Evolutionary conservation across 345 rosid genomes (phyloP).

Genomic region (Balakata baccata): DNA sequence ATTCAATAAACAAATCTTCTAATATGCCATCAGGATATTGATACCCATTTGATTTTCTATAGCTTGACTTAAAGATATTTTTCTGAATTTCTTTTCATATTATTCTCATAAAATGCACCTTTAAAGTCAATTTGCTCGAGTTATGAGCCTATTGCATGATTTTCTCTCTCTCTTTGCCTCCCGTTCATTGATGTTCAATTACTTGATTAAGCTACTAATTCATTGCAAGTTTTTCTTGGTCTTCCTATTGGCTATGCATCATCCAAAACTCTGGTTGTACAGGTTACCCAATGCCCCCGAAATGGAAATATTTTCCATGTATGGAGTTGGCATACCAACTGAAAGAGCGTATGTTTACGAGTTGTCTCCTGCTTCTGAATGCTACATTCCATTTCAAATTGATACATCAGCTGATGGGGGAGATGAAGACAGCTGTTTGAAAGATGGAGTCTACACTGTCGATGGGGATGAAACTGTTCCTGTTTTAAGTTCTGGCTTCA

Average conservation of each 20-base stretch:
- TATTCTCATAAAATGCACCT: no score
- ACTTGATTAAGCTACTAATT: not conserved
- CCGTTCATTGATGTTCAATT: not conserved
- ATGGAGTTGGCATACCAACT: constrained; percentile 92
- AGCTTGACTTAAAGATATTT: not conserved
- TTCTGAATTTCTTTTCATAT: not conserved
- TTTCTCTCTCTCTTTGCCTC: not conserved
- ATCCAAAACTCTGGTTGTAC: constrained; percentile 28
- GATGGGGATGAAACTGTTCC: constrained; percentile 97
- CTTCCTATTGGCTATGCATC: not conserved
- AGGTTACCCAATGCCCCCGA: constrained; percentile 93
- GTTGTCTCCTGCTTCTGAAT: constrained; percentile 61
- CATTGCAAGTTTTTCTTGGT: not conserved
- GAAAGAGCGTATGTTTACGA: constrained; percentile 86
- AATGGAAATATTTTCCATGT: constrained; percentile 85
- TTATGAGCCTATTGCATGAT: constrained; percentile 2
- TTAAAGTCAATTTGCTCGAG: not conserved
- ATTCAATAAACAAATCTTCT: not conserved
- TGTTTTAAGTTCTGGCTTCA: constrained; percentile 78
- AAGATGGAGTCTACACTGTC: constrained; percentile 75
- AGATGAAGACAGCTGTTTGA: constrained; percentile 61
- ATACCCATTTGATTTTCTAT: not conserved
- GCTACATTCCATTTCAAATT: constrained; percentile 86
- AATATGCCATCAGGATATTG: not conserved
- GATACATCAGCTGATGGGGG: constrained; percentile 62